These are phyloP conservation scores for Syzygium grande DNA, from an alignment of 345 rosid species.

Conservation along the genomic window DNA sequence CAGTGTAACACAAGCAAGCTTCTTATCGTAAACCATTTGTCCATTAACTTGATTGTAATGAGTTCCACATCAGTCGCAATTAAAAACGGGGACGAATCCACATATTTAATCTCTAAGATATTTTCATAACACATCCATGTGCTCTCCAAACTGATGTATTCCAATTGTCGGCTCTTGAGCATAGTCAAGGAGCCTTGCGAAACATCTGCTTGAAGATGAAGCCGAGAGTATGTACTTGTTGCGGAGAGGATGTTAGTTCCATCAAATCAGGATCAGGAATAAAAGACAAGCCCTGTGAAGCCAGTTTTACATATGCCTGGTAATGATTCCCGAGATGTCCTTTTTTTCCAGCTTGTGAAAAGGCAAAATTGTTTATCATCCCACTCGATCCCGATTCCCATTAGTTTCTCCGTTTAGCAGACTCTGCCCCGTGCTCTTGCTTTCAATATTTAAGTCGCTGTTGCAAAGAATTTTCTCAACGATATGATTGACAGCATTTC, in stretches of 20 bases:
- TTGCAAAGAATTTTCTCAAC: slow-evolving; percentile 24
- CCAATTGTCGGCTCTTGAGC: background rate
- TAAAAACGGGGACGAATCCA: background rate
- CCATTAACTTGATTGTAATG: background rate
- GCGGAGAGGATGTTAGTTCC: background rate
- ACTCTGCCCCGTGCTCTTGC: background rate
- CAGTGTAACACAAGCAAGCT: background rate
- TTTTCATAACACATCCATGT: background rate
- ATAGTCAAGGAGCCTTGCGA: background rate
- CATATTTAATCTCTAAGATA: background rate
- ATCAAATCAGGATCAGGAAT: background rate
- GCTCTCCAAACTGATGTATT: background rate
- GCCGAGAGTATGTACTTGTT: background rate
- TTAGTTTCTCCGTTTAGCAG: background rate
- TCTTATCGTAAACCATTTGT: background rate
- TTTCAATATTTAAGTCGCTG: background rate
- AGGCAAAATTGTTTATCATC: background rate
- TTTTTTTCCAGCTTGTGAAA: background rate
- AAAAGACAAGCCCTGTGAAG: background rate
- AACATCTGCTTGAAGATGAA: background rate
- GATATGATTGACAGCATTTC: slow-evolving; percentile 30
- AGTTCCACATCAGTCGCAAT: background rate
- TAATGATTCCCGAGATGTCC: background rate
- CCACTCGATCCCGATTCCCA: background rate
- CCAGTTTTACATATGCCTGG: background rate